phyloP scores from a whole-genome alignment of 2,329 filamentous ascomycete species.

The Colletotrichum lindemuthianum region DNA sequence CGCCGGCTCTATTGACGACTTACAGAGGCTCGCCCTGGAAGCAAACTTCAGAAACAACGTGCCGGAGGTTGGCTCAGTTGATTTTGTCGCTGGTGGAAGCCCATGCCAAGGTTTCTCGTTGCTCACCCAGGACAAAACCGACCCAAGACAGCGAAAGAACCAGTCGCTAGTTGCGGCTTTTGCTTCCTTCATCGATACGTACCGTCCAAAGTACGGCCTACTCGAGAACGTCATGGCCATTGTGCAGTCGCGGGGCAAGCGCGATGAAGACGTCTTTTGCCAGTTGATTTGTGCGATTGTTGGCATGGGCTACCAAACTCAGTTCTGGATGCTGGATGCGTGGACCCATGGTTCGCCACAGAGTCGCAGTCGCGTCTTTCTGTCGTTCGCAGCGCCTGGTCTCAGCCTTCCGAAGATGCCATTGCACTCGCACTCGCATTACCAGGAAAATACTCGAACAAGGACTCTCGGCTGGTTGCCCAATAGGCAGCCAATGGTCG shows the following conservation, averaged over 20 bases:
- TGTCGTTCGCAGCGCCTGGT: conserved; percentile 76
- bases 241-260: conserved; percentile 57
- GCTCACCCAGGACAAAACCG: conserved; percentile 68
- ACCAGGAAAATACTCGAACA: conserved; percentile 41
- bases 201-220: conserved; percentile 77
- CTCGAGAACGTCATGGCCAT: conserved; percentile 82
- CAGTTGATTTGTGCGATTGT: conserved; percentile 79
- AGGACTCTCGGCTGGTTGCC: conserved; percentile 65
- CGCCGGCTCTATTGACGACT: conserved; percentile 77
- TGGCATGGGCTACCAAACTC: conserved; percentile 80
- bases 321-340: conserved; percentile 74
- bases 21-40: conserved; percentile 65
- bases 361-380: conserved; percentile 73
- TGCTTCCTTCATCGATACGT: conserved; percentile 78
- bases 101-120: conserved; percentile 82
- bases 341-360: conserved; percentile 76
- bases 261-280: conserved; percentile 73
- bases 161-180: conserved; percentile 83
- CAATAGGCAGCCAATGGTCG: conserved; percentile 69
- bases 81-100: conserved; percentile 77
- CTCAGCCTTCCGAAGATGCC: conserved; percentile 66
- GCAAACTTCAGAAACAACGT: conserved; percentile 59
- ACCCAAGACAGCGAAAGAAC: conserved; percentile 69
- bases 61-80: conserved; percentile 70
- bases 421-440: conserved; percentile 70